These are phyloP conservation scores for Thermoascus crustaceus DNA, from an alignment of 2,329 filamentous ascomycete genomes.

Conservation along the genomic window DNA sequence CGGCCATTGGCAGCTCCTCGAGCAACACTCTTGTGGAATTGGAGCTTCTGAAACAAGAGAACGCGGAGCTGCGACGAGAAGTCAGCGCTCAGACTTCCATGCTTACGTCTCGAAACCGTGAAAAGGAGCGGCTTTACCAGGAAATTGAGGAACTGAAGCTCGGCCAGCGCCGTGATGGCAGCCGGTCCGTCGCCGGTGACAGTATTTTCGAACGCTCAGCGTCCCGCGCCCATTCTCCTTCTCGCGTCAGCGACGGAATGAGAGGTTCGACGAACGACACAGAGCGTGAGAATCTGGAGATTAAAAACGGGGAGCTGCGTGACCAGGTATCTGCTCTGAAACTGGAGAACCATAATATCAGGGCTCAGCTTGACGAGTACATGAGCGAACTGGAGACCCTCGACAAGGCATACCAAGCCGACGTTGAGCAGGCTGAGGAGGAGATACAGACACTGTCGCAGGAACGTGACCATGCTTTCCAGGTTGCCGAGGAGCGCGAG, in stretches of 20 bases:
- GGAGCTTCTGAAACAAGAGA: conserved; percentile 80
- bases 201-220: conserved; percentile 92
- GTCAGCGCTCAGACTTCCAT: conserved; percentile 95
- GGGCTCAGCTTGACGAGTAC: conserved; percentile 71
- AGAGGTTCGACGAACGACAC: conserved; percentile 61
- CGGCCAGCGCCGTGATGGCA: conserved; percentile 61
- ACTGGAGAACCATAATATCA: conserved; percentile 80
- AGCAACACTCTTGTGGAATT: conserved; percentile 71
- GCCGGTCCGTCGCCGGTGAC: conserved; percentile 60
- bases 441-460: conserved; percentile 71
- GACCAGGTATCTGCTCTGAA: conserved; percentile 82
- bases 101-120: conserved; percentile 89
- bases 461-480: conserved; percentile 78
- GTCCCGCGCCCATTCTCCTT: conserved; percentile 70
- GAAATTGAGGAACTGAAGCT: conserved; percentile 97
- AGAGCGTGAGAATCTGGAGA: conserved; percentile 80
- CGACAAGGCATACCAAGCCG: conserved; percentile 65
- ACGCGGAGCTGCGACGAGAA: conserved; percentile 82
- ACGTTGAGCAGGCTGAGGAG: conserved; percentile 69
- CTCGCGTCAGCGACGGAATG: conserved; percentile 62
- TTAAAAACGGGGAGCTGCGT: conserved; percentile 70
- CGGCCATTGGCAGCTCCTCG: conserved; percentile 48
- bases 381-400: conserved; percentile 71
- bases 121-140: conserved; percentile 89
- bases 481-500: conserved; percentile 60